Conservation (phyloP, 495 filamentous ascomycete species). For the Talaromyces liani region DNA sequence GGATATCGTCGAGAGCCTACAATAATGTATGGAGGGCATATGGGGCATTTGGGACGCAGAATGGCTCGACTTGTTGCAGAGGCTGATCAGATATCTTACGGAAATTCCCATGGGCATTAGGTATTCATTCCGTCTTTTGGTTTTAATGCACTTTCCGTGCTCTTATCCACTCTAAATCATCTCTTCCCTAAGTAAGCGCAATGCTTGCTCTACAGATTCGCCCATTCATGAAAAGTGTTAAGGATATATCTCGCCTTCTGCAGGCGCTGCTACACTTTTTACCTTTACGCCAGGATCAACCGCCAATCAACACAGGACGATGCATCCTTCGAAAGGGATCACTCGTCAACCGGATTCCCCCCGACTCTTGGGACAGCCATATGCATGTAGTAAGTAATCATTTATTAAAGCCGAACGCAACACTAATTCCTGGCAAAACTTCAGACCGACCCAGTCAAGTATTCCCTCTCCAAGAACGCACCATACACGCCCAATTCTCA, state of each 20-base stretch:
- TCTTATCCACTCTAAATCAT: neutral
- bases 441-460: neutral
- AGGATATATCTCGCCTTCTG: neutral
- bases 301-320: neutral
- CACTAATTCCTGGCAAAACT: neutral
- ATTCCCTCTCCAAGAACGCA: conserved; percentile 12
- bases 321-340: conserved; percentile 7
- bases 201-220: neutral
- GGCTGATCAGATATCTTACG: neutral
- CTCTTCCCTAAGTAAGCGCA: neutral
- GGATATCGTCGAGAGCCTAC: neutral
- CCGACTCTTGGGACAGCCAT: conserved; percentile 42
- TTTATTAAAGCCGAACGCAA: conserved; percentile 8
- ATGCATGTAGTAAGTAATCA: conserved; percentile 34
- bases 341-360: conserved; percentile 25
- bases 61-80: neutral
- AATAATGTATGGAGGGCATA: neutral
- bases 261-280: neutral
- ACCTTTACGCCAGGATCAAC: conserved; percentile 9
- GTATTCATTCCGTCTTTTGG: neutral
- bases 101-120: neutral
- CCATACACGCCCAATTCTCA: conserved; percentile 32
- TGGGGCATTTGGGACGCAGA: neutral
- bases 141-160: neutral
- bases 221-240: neutral